Percentiles rank a stretch among this genome's conserved stretches.
These are phyloP conservation scores for Ceratobasidium sp. DNA, from an alignment of 1,284 basidiomycete species.

Conservation along the genomic window DNA sequence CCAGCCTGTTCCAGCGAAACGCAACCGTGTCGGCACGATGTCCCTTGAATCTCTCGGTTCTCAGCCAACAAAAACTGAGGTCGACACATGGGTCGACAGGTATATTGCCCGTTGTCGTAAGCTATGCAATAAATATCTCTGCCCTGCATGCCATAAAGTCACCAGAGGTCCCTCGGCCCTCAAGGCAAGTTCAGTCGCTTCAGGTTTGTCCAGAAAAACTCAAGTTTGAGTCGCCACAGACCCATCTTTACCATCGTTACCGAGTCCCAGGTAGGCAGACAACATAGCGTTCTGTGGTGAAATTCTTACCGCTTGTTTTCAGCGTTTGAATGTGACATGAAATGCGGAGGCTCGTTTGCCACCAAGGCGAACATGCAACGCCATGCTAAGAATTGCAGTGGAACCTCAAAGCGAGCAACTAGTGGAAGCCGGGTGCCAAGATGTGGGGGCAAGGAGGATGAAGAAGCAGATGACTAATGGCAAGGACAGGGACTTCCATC, in stretches of 20 bases:
- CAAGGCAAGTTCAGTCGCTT: neutral
- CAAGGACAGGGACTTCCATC: too few species aligned
- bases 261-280: neutral
- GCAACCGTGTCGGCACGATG: neutral
- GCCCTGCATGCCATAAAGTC: slow-evolving; percentile 1
- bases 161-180: neutral
- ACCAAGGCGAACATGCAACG: neutral
- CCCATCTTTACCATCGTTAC: neutral
- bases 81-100: neutral
- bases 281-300: neutral
- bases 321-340: neutral
- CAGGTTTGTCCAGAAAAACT: neutral
- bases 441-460: neutral
- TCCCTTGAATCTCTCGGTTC: neutral
- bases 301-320: neutral
- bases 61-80: neutral
- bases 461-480: too few species aligned
- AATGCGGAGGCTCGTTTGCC: neutral
- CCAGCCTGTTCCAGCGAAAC: neutral
- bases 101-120: neutral
- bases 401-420: neutral
- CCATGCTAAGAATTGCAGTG: neutral
- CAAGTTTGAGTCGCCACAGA: neutral
- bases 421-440: neutral
- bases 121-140: neutral